phyloP scores from a whole-genome alignment of 164 flowering plant genomes.

The Aristolochia contorta region DNA sequence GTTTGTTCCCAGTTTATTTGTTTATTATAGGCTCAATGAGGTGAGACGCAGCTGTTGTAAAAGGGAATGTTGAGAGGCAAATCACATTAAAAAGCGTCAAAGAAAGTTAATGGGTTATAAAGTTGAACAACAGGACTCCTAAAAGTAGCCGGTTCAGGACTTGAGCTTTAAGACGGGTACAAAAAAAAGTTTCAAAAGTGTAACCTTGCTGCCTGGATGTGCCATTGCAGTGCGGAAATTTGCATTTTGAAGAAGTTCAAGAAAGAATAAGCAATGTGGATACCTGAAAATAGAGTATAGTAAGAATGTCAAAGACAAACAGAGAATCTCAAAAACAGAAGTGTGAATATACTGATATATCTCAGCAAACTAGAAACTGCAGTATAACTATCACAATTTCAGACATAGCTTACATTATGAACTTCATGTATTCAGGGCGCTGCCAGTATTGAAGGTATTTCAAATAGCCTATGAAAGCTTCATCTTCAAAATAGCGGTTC shows the following conservation, averaged over 20 bases:
- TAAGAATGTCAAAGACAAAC: background rate
- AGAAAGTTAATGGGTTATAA: no score
- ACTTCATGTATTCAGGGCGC: slow-evolving; percentile 76
- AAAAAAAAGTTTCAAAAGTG: background rate
- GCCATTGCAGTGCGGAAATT: slow-evolving; percentile 94
- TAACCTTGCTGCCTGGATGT: slow-evolving; percentile 92
- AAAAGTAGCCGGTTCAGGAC: no score
- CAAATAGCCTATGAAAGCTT: slow-evolving; percentile 97
- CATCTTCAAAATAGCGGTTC: slow-evolving; percentile 95
- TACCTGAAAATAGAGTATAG: slow-evolving; percentile 42
- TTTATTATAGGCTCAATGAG: no score
- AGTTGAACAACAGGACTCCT: no score
- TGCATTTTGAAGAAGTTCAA: slow-evolving; percentile 91
- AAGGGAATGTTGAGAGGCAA: no score
- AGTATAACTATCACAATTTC: background rate
- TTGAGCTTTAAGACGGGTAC: no score
- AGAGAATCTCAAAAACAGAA: background rate
- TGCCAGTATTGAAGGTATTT: slow-evolving; percentile 97
- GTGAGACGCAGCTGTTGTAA: no score
- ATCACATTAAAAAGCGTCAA: no score
- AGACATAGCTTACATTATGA: slow-evolving; percentile 60
- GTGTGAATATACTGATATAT: background rate
- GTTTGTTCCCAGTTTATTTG: no score
- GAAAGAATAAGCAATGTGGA: slow-evolving; percentile 91
- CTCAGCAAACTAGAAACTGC: background rate